Percentiles rank a stretch among this genome's conserved stretches.
phyloP scores from a whole-genome alignment of 495 filamentous ascomycete species.

The Penicillium samsonianum region DNA sequence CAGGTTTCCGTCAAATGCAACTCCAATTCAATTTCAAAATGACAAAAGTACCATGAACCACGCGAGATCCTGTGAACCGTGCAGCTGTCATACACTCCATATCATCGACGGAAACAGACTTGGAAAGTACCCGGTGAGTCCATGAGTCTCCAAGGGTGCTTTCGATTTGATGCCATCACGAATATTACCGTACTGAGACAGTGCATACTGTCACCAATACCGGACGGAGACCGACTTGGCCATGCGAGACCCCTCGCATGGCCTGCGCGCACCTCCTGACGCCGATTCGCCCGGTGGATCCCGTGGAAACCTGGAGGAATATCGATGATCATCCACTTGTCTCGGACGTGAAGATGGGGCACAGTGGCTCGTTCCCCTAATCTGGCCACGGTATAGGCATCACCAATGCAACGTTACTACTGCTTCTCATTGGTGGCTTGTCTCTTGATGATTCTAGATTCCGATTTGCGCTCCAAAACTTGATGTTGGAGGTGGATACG shows the following conservation, averaged over 20 bases:
- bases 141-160: neutral
- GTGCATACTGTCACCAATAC: neutral
- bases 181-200: neutral
- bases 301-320: neutral
- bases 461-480: slow-evolving; percentile 2
- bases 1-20: neutral
- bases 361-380: neutral
- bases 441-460: slow-evolving; percentile 11
- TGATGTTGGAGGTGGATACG: slow-evolving; percentile 2
- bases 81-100: neutral
- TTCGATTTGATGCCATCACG: neutral
- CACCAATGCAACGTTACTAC: slow-evolving; percentile 21
- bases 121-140: neutral
- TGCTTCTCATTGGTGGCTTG: slow-evolving; percentile 9
- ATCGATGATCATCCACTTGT: neutral
- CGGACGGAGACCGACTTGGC: neutral
- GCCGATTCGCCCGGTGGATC: neutral
- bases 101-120: neutral
- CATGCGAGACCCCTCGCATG: neutral
- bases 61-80: neutral
- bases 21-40: neutral
- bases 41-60: neutral
- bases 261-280: neutral
- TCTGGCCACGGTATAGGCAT: neutral
- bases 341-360: neutral